These are phyloP conservation scores for Trichoderma koningii DNA, from an alignment of 2,329 filamentous ascomycete genomes.

Conservation along the genomic window DNA sequence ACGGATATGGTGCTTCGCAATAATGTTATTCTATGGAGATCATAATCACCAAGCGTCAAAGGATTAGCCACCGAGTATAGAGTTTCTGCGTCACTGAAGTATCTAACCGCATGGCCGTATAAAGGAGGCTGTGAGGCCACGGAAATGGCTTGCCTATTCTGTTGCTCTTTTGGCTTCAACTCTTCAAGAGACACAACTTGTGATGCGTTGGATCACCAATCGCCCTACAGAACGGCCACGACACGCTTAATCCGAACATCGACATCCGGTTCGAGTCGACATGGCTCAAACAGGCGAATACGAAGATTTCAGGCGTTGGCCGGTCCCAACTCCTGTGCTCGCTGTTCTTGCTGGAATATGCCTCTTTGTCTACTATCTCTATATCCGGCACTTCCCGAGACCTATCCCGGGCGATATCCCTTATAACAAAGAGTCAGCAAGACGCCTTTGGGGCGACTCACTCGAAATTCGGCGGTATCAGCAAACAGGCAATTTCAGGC, in stretches of 20 bases:
- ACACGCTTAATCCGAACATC: neutral
- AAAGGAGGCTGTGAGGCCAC: neutral
- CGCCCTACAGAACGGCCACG: neutral
- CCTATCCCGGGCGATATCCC: slow-evolving; percentile 4
- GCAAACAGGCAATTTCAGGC: slow-evolving; percentile 3
- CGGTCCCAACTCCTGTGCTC: neutral
- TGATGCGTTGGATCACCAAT: neutral
- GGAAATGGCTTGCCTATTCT: neutral
- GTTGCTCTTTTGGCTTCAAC: neutral
- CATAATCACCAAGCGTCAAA: neutral
- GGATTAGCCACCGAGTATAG: neutral
- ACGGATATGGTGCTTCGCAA: neutral
- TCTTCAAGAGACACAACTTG: neutral
- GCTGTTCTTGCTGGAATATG: neutral
- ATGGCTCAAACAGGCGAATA: neutral
- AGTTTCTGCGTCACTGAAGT: neutral
- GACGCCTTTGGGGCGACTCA: neutral
- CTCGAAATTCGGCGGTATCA: neutral
- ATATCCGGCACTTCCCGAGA: neutral
- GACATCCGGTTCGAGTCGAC: neutral
- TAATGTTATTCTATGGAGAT: neutral
- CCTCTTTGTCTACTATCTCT: neutral
- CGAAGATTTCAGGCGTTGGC: neutral
- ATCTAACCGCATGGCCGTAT: neutral
- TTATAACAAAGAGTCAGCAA: neutral